Evolutionary conservation across 371 early-diverging fungal species (phyloP).

Genomic region (Encephalitozoon hellem): DNA sequence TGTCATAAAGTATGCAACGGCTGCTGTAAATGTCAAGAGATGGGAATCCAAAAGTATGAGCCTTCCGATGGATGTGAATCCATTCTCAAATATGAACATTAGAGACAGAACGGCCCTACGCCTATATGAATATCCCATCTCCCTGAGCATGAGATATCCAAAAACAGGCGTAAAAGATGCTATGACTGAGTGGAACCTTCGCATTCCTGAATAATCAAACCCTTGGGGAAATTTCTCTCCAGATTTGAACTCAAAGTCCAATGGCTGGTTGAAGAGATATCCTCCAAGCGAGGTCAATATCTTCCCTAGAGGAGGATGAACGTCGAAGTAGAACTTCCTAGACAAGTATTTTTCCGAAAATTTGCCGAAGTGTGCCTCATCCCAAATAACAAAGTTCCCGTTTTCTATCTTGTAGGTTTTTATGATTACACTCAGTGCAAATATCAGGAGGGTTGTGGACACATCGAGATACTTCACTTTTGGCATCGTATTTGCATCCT

Average conservation of each 20-base stretch:
- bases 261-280: conserved; percentile 74
- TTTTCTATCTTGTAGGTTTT: conserved; percentile 57
- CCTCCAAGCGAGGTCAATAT: conserved; percentile 86
- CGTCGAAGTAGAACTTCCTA: conserved; percentile 88
- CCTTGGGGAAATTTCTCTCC: conserved; percentile 71
- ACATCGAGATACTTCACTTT: conserved; percentile 50
- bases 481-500: conserved; percentile 66
- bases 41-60: conserved; percentile 93
- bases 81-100: conserved; percentile 69
- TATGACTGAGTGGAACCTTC: conserved; percentile 64
- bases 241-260: conserved; percentile 77
- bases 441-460: conserved; percentile 47
- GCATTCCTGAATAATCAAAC: conserved; percentile 80
- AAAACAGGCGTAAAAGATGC: conserved; percentile 82
- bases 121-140: conserved; percentile 66
- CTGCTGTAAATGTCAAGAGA: conserved; percentile 79
- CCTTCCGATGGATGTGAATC: conserved; percentile 69
- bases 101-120: conserved; percentile 67
- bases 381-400: conserved; percentile 63
- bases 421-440: conserved; percentile 51
- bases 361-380: conserved; percentile 98
- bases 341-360: conserved; percentile 78
- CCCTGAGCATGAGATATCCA: conserved; percentile 75
- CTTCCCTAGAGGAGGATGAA: conserved; percentile 97
- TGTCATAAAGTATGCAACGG: conserved; percentile 68